Percentiles rank a stretch among this genome's conserved stretches.
These are phyloP conservation scores for Arabidopsis suecica DNA, from an alignment of 345 rosid species.

Conservation along the genomic window DNA sequence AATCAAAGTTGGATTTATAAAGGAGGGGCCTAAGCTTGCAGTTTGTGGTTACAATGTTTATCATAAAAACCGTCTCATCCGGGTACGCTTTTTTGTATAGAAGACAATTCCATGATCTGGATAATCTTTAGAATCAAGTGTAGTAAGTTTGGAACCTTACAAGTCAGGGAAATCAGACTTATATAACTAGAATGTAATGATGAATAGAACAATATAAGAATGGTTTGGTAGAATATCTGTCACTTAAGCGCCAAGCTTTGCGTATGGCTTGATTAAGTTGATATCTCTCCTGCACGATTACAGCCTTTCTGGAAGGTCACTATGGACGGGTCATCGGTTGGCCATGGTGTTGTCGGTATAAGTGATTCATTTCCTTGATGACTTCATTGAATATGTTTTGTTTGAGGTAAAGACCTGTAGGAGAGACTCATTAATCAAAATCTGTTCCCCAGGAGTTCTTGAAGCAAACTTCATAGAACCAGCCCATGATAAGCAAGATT, in stretches of 20 bases:
- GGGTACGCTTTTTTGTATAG: constrained; percentile 55
- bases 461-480: constrained; percentile 98
- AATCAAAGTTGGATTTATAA: constrained; percentile 76
- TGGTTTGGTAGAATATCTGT: constrained; percentile 4
- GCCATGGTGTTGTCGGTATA: constrained; percentile 83
- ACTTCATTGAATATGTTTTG: constrained; percentile 21
- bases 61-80: constrained; percentile 88
- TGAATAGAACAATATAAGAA: background rate
- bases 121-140: constrained; percentile 1
- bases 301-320: constrained; percentile 98
- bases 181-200: background rate
- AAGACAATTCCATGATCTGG: background rate
- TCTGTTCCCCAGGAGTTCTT: constrained; percentile 70
- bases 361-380: constrained; percentile 24
- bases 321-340: constrained; percentile 57
- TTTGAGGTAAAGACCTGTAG: constrained; percentile 16
- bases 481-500: constrained; percentile 95
- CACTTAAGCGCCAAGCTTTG: background rate
- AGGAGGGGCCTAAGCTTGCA: constrained; percentile 65
- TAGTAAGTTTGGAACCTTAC: background rate
- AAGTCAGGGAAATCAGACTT: background rate
- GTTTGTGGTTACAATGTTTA: constrained; percentile 79
- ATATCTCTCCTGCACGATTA: constrained; percentile 33
- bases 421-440: constrained; percentile 36
- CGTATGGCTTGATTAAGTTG: constrained; percentile 32